Evolutionary conservation across 495 filamentous ascomycete species (phyloP), one percentile per base, ranked within the genome.

Genomic region (Amniculicola lignicola): DNA sequence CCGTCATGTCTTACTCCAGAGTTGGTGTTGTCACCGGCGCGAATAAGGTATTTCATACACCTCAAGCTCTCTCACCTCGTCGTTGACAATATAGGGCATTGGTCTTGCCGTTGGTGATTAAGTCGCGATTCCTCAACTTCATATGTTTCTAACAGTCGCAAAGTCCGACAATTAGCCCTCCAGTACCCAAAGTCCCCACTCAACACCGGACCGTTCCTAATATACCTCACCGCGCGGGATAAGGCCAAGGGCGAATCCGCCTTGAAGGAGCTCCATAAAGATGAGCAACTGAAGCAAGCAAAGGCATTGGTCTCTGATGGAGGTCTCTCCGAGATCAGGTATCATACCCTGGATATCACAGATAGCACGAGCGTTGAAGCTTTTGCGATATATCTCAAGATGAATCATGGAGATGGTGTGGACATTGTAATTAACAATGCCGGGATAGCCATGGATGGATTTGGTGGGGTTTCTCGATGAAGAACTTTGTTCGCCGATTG

Each of bases 371-470:
- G 75, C 63, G 72, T 78, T 15, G 22, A 62, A 21, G 57, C 53
- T 1, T 72, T 79, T 47, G 57, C 60, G 7, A 59, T 63, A 0
- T 73, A 73, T 24, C 39, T 79, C 54, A 68, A 73, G 53, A 64
- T 69, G 27, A 66, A 72, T 23, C 74, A 79, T 59, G 66, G 68
- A 10, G 69, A 77, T 18, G 74, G 76, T 0, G 64, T 79, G 24
- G 76, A 79, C 57, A 54, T 78, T 16, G 65, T 77, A 6, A 67
- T 79, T 48, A 79, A 79, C 62, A 79, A 79, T 59, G 77, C 75
- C 0, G 75, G 70, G 1, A 71, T 67, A 27, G 69, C 70, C 1
- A 57, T 70, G 63, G 16, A 67, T 36, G 71, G 70, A 9, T 74
- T 72, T 38, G 60, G 63, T 67, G 16, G 16, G n/a, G n/a, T n/a